These are phyloP conservation scores for Scytalidium sp. DNA, from an alignment of 2,329 filamentous ascomycete genomes.

Conservation along the genomic window DNA sequence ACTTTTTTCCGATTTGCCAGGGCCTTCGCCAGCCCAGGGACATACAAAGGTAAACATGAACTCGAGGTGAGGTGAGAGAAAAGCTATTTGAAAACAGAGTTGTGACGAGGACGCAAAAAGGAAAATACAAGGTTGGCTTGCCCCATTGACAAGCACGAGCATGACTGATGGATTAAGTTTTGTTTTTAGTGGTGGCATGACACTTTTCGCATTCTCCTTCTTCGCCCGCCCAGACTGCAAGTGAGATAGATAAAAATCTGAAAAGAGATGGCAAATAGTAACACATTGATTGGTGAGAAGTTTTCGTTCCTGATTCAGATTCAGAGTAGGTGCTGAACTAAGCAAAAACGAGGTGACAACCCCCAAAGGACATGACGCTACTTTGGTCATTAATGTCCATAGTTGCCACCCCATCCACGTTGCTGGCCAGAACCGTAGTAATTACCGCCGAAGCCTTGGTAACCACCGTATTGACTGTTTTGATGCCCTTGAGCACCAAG, in stretches of 20 bases:
- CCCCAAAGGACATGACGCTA: conserved; percentile 24
- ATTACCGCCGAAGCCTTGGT: conserved; percentile 40
- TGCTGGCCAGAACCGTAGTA: conserved; percentile 34
- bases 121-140: conserved; percentile 5
- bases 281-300: conserved; percentile 27
- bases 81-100: conserved; percentile 8
- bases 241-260: background rate
- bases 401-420: conserved; percentile 47
- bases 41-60: background rate
- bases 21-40: background rate
- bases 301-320: conserved; percentile 9
- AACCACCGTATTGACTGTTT: conserved; percentile 38
- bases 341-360: conserved; percentile 15
- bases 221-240: background rate
- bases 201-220: background rate
- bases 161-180: background rate
- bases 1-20: background rate
- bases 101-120: conserved; percentile 1
- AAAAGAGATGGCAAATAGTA: conserved; percentile 20
- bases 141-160: background rate
- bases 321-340: background rate
- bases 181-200: background rate
- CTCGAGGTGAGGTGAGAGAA: conserved; percentile 1
- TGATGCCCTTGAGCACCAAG: conserved; percentile 45
- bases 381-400: conserved; percentile 30